Evolutionary conservation across 805 yeast species (phyloP), one percentile per base, ranked within the genome.

Genomic region (Yamadazyma scolyti): DNA sequence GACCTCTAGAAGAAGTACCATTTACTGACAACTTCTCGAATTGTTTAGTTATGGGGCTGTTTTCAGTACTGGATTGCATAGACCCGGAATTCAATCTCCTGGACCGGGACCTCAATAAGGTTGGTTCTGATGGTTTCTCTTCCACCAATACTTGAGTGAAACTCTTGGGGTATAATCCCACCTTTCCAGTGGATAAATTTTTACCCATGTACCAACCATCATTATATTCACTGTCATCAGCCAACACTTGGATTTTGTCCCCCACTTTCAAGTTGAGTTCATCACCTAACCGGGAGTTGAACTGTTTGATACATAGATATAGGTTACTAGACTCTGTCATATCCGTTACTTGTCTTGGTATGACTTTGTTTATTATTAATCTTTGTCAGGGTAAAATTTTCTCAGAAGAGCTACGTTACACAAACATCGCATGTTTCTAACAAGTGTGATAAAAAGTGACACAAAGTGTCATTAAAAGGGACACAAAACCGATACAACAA

Each of bases 171-270:
- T 88, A 93, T 24, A 90, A 63, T 0, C 98, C 98, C 9, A 86
- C 90, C 31, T 75, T 72, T 32, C 76, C 74, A 0, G 90, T 79
- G 29, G 73, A 50, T 29, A 86, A 51, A 46, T 89, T 89, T 37
- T 77, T 79, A 3, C 96, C 96, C 70, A 85, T 82, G 52, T 82
- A 93, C 99, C 99, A 93, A 11, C 97, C 97, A 57, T 93, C 97
- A 47, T 85, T 83, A 56, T 83, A 93, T 50, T 86, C 96, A 40
- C 81, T 75, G 58, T 93, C 98, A 57, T 88, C 96, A 25, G 95
- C 86, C 14, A 93, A 75, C 6, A 93, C 86, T 54, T 87, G 94
- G 35, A 93, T 71, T 39, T 76, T 79, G 52, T 93, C 97, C 16
- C 97, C 97, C 8, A 81, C 74, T 28, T 68, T 71, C 44, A 93